Conservation (phyloP, 169 alveolate genomes). For the Plasmodium malariae region DNA sequence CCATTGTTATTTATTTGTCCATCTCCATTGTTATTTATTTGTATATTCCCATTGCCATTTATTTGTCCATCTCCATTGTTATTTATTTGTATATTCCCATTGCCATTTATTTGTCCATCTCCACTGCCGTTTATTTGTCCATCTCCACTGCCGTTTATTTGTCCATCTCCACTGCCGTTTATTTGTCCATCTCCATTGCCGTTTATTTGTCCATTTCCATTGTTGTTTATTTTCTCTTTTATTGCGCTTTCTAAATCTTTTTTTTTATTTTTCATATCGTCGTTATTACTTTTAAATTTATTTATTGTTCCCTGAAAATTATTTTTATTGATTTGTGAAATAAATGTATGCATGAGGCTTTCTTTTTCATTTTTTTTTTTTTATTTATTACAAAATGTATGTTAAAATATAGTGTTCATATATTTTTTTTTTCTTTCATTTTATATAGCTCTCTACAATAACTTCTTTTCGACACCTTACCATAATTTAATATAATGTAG, state of each 20-base stretch:
- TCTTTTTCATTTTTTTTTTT: neutral
- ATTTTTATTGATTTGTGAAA: neutral
- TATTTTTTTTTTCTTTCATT: slow-evolving; percentile 5
- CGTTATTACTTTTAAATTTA: neutral
- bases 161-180: too few species aligned
- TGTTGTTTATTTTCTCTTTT: slow-evolving; percentile 1
- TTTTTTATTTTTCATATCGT: neutral
- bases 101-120: too few species aligned
- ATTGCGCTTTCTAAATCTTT: neutral
- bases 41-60: too few species aligned
- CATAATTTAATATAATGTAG: neutral
- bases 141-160: too few species aligned
- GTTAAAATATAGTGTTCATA: neutral
- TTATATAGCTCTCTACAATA: neutral
- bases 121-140: too few species aligned
- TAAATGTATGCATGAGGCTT: neutral
- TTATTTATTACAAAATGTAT: neutral
- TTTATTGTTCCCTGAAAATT: neutral
- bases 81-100: too few species aligned
- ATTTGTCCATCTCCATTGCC: too few species aligned
- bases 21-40: too few species aligned
- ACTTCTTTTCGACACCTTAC: neutral
- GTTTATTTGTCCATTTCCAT: neutral
- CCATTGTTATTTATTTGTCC: neutral
- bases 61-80: neutral